These are phyloP conservation scores for Trypanosoma vivax DNA, from an alignment of 208 protist genomes.

Conservation along the genomic window DNA sequence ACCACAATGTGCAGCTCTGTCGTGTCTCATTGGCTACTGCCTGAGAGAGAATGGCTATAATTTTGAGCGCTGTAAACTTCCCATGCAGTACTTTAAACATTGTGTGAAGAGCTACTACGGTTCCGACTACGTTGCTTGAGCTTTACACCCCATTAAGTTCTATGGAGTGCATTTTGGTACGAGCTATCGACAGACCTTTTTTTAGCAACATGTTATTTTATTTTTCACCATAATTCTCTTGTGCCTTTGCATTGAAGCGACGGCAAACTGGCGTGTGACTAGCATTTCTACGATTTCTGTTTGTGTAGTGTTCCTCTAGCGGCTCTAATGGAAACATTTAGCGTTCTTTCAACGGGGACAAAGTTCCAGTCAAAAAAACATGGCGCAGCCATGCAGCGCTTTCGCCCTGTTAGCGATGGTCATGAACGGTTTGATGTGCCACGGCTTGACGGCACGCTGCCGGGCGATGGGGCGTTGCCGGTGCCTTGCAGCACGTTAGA, in stretches of 20 bases:
- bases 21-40: slow-evolving; percentile 66
- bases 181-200: no score
- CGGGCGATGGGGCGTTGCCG: slow-evolving; percentile 20
- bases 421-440: not conserved
- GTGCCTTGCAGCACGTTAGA: slow-evolving; percentile 41
- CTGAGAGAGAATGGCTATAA: slow-evolving; percentile 68
- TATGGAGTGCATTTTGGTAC: no score
- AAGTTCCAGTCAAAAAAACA: slow-evolving; percentile 51
- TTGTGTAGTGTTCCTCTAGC: not conserved
- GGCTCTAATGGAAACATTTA: slow-evolving; percentile 59
- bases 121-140: slow-evolving; percentile 44
- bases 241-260: slow-evolving; percentile 8
- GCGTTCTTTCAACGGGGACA: slow-evolving; percentile 46
- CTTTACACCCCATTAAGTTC: not conserved
- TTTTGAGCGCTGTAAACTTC: slow-evolving; percentile 60
- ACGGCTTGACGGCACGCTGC: slow-evolving; percentile 9
- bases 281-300: no score
- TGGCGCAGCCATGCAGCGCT: slow-evolving; percentile 52
- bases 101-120: slow-evolving; percentile 78
- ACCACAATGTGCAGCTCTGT: slow-evolving; percentile 65
- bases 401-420: slow-evolving; percentile 21
- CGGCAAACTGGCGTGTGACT: no score
- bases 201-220: slow-evolving; percentile 2
- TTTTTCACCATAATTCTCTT: slow-evolving; percentile 4
- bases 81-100: slow-evolving; percentile 74